Percentiles rank a stretch among this genome's conserved stretches.
Conservation (phyloP, 192 early-diverging fungal genomes). For the Backusella luteola region DNA sequence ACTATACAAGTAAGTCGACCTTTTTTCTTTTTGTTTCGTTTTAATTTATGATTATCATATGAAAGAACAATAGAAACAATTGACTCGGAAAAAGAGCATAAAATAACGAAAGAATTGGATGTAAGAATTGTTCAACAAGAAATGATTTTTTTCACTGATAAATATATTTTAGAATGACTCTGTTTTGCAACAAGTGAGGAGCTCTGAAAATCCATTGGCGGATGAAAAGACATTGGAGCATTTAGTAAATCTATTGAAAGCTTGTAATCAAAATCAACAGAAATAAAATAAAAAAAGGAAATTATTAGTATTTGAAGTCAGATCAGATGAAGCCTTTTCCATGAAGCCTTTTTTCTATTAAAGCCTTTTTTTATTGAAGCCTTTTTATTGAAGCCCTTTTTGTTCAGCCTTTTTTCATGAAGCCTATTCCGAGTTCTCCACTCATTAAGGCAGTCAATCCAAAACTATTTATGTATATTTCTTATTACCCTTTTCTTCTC, state of each 20-base stretch:
- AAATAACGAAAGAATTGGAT: neutral
- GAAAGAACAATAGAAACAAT: constrained; percentile 1
- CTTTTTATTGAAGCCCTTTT: no score
- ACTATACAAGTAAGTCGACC: neutral
- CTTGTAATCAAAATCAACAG: neutral
- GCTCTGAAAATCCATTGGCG: neutral
- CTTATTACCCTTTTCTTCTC: no score
- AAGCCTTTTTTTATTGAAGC: no score
- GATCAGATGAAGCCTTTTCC: no score
- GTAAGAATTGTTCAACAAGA: neutral
- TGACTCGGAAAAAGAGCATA: neutral
- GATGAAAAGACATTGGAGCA: neutral
- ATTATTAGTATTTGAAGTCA: no score
- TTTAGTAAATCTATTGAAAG: neutral
- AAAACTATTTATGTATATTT: no score
- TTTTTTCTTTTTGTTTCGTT: neutral
- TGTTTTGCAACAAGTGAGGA: neutral
- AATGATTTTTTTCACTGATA: neutral
- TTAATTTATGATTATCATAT: neutral
- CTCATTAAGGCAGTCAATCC: no score
- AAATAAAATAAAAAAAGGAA: neutral
- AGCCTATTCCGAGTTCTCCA: no score
- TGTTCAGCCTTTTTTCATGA: no score
- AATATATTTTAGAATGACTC: neutral
- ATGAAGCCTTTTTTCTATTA: no score